Percentiles rank a stretch among this genome's conserved stretches.
Conservation (phyloP, 2,329 filamentous ascomycete species). For the Westerdykella aurantiaca region DNA sequence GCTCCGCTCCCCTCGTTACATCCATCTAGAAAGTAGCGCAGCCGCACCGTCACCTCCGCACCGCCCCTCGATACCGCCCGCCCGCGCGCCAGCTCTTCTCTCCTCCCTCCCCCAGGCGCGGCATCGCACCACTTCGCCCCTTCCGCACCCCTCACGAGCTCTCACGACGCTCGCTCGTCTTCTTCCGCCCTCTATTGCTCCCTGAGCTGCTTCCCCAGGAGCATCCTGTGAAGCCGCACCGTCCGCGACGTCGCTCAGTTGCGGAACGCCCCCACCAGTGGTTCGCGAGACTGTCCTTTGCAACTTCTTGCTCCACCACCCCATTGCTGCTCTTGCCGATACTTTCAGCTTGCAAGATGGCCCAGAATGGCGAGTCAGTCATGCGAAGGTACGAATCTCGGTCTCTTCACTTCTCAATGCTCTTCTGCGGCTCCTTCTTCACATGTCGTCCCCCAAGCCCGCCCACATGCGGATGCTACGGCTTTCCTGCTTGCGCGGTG, state of each 20-base stretch:
- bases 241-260: not conserved
- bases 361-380: conserved; percentile 48
- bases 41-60: not conserved
- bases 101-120: not conserved
- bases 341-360: conserved; percentile 22
- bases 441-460: not conserved
- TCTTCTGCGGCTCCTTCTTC: not conserved
- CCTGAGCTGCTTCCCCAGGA: too few species aligned
- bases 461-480: not conserved
- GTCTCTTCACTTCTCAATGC: conserved; percentile 4
- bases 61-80: not conserved
- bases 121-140: not conserved
- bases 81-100: conserved; percentile 1
- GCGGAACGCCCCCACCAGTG: not conserved
- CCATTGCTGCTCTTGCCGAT: not conserved
- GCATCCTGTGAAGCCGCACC: too few species aligned
- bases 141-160: too few species aligned
- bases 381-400: conserved; percentile 58
- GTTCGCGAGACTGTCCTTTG: not conserved
- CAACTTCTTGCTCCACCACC: not conserved
- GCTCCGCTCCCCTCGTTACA: not conserved
- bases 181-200: not conserved
- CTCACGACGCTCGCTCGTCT: too few species aligned
- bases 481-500: not conserved
- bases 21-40: not conserved